Evolutionary conservation across 2,329 filamentous ascomycete species (phyloP), one percentile per base, ranked within the genome.

Genomic region (Zymoseptoria brevis): DNA sequence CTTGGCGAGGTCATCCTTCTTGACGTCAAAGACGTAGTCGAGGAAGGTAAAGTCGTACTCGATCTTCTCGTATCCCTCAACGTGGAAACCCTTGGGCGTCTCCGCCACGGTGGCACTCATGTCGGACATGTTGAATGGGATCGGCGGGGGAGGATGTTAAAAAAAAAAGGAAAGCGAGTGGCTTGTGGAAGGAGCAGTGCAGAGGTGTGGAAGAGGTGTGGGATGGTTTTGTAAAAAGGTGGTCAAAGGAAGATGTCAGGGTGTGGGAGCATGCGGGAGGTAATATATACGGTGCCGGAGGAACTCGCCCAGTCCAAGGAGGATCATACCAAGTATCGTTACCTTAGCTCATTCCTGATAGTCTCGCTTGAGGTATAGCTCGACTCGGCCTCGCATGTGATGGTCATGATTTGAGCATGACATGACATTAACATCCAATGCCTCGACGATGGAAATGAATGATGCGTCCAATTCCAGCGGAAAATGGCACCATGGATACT

Each of bases 21-120:
- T 67, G 50, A 77, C 67, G 69, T 87, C 76, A 73, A 89, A 89
- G 58, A 89, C 80, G 53, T 81, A 83, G 66, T 89, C 86, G 53
- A 89, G 80, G 73, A 89, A 88, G 57, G 84, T 83, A 72, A 89
- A 89, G 74, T 88, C 85, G 71, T 89, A 89, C 69, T 87, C 83
- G 69, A 89, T 88, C 78, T 87, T 89, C 77, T 89, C 87, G 67
- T 87, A 88, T 22, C 87, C 87, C 66, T 85, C 83, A 61, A 89
- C 86, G 64, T 87, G 83, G 74, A 89, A 89, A 45, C 86, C 87
- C 61, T 79, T 77, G 66, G 79, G 74, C 62, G 84, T 88, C 75
- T 86, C 81, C 61, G 78, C 74, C 64, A 89, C 85, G 56, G 80
- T 80, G 59, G 86, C 86, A 68, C 83, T 86, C 71, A 87, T 80